These are phyloP conservation scores for Cucurbita maxima DNA, from an alignment of 306 rosid species.

Conservation along the genomic window DNA sequence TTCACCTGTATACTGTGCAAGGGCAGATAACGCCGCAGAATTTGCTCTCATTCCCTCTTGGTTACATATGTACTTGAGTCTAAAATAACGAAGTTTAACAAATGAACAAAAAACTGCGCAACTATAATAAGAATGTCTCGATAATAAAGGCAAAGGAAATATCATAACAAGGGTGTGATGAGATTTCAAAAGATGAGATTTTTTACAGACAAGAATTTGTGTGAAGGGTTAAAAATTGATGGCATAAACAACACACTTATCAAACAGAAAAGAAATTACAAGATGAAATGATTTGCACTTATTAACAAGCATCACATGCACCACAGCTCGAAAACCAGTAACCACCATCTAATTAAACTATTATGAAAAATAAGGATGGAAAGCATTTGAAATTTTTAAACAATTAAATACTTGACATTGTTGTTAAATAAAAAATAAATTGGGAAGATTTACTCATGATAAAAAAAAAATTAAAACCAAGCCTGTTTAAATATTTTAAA, in stretches of 20 bases:
- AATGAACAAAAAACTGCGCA: not conserved
- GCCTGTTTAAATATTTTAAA: not conserved
- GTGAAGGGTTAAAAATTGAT: not conserved
- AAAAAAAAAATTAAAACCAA: not conserved
- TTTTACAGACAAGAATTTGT: not conserved
- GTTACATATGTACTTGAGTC: constrained; percentile 82
- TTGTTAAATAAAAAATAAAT: not conserved
- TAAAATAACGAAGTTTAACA: constrained; percentile 12
- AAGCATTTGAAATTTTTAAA: not conserved
- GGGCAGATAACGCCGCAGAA: constrained; percentile 66
- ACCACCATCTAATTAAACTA: not conserved
- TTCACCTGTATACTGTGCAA: constrained; percentile 74
- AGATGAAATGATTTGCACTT: not conserved
- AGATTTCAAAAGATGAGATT: not conserved
- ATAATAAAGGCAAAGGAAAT: not conserved
- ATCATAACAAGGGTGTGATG: not conserved
- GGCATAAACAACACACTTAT: not conserved
- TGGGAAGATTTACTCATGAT: not conserved
- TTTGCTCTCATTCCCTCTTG: constrained; percentile 75
- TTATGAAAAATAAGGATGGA: not conserved
- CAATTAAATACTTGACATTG: not conserved
- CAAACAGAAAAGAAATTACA: not conserved
- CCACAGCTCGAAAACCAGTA: not conserved
- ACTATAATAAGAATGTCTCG: not conserved
- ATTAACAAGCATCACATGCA: not conserved